Evolutionary conservation across 2,329 filamentous ascomycete species (phyloP).

Genomic region (Colletotrichum sp.): DNA sequence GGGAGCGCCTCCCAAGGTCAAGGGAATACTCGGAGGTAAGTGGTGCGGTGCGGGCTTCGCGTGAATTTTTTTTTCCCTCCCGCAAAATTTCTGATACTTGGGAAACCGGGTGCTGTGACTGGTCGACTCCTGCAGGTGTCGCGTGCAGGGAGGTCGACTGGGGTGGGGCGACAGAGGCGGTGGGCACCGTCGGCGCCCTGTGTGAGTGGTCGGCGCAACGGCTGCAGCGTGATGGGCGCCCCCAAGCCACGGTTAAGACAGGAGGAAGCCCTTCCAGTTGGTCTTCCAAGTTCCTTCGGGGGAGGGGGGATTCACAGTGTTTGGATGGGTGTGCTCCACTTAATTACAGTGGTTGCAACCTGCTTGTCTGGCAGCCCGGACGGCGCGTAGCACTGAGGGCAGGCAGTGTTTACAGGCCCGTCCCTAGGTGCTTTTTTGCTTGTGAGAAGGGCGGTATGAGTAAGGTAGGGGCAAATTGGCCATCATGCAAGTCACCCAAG

Average conservation of each 20-base stretch:
- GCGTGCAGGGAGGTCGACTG: conserved; percentile 6
- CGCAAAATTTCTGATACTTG: conserved; percentile 16
- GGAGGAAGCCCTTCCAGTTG: not conserved
- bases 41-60: conserved; percentile 17
- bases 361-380: not conserved
- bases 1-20: not conserved
- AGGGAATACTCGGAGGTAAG: conserved; percentile 18
- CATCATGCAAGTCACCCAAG: conserved; percentile 17
- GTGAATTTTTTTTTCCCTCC: conserved; percentile 12
- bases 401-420: not conserved
- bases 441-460: not conserved
- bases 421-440: not conserved
- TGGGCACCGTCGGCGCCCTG: not conserved
- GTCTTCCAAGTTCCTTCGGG: not conserved
- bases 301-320: not conserved
- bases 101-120: not conserved
- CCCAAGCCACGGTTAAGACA: not conserved
- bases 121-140: conserved; percentile 7
- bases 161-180: not conserved
- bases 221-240: conserved; percentile 14
- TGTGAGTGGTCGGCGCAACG: conserved; percentile 2
- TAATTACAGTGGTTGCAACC: not conserved
- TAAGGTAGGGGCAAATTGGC: not conserved
- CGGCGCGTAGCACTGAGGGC: not conserved
- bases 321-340: not conserved